Evolutionary conservation across 78 protist genomes (phyloP), one percentile per base, ranked within the genome.

Genomic region (Dictyostelium citrinum): DNA sequence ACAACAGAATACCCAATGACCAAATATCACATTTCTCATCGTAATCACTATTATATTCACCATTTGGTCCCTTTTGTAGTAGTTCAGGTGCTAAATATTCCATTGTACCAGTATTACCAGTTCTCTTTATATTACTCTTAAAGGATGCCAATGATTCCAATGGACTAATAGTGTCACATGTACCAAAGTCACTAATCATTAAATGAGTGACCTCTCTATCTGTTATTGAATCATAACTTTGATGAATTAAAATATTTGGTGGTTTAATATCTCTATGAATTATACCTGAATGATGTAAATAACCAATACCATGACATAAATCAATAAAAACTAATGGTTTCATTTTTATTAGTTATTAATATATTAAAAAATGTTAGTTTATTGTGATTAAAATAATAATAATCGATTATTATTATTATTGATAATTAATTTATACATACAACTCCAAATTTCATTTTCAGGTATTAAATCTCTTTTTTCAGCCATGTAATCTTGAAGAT

Each of bases 121-220:
- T 95, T 76, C 96, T 71, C 43, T 95, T 95, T 2, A 31, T 70
- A 10, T 60, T 17, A 49, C 61, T 24, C 31, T 82, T 51, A 8
- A 49, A 75, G 31, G 43, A 5, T 7, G 46, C 46, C 4, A 5
- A n/a, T 3, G 45, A 22, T 55, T 16, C 64, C 27, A 55, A 55
- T 9, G 46, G 27, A 22, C 14, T 7, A 3, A 90, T 61, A 0
- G 95, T 76, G 45, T 82, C 95, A 22, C 96, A 95, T 29, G 91
- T 84, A n/a, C 96, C 96, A 51, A 95, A 95, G 33, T 95, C 96
- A 72, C 95, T 84, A 41, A 95, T 95, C 95, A 95, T 85, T 6
- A 90, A 64, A 72, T 91, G 90, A 1, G 96, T 83, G 8, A 84
- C 91, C 31, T 58, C 82, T 49, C 37, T 77, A 77, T 83, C 86